Evolutionary conservation across 345 rosid genomes (phyloP).

Genomic region (Limnanthes douglasii): DNA sequence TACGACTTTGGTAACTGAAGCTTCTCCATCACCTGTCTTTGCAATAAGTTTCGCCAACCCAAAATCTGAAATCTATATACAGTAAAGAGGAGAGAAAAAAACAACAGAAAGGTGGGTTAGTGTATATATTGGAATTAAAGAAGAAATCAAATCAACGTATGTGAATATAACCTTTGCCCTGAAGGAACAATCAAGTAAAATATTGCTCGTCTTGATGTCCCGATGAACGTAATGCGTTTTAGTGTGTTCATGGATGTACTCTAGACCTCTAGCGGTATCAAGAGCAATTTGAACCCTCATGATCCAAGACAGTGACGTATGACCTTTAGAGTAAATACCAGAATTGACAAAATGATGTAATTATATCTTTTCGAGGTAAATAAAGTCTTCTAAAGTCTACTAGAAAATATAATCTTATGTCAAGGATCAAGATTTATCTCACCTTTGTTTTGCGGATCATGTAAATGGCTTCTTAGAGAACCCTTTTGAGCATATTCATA

Average conservation of each 20-base stretch:
- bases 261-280: slow-evolving; percentile 89
- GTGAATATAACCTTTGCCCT: slow-evolving; percentile 60
- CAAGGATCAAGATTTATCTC: slow-evolving; percentile 4
- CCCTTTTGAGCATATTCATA: slow-evolving; percentile 93
- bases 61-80: slow-evolving; percentile 82
- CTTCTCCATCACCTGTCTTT: slow-evolving; percentile 62
- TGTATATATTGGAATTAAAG: slow-evolving; percentile 4
- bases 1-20: slow-evolving; percentile 80
- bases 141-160: not conserved
- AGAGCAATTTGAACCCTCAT: slow-evolving; percentile 85
- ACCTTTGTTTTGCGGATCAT: slow-evolving; percentile 90
- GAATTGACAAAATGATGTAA: not conserved
- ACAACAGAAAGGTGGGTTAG: not conserved
- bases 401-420: not conserved
- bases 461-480: slow-evolving; percentile 70
- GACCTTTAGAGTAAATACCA: slow-evolving; percentile 47
- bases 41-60: slow-evolving; percentile 89
- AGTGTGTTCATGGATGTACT: slow-evolving; percentile 93
- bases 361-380: not conserved
- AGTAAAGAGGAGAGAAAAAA: not conserved
- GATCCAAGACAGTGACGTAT: slow-evolving; percentile 79
- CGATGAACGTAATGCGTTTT: slow-evolving; percentile 93
- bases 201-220: slow-evolving; percentile 92
- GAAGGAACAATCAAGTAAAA: slow-evolving; percentile 70
- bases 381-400: not conserved